Conservation (phyloP, 2,329 filamentous ascomycete species). For the Fusarium continuum region DNA sequence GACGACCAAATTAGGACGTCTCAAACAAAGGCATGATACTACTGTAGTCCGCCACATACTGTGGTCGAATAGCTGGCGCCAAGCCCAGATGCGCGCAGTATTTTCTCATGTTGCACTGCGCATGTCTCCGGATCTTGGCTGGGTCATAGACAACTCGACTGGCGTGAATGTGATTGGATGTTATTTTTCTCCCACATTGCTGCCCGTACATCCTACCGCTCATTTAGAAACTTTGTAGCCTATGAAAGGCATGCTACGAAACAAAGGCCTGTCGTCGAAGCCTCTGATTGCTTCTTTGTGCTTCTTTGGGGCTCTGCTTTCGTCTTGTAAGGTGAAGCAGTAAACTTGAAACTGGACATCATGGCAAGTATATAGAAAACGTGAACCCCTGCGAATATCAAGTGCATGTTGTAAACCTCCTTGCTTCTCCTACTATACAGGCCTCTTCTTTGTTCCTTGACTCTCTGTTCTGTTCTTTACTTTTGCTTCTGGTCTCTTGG, state of each 20-base stretch:
- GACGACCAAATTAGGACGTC: conserved; percentile 10
- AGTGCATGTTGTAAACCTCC: conserved; percentile 14
- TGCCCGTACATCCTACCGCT: conserved; percentile 8
- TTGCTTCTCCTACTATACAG: conserved; percentile 3
- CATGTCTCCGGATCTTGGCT: conserved; percentile 38
- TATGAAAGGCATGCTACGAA: conserved; percentile 12
- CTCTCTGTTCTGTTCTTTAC: conserved; percentile 8
- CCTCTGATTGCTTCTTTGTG: conserved; percentile 6
- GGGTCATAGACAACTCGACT: conserved; percentile 32
- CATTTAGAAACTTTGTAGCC: conserved; percentile 4
- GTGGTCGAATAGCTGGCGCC: conserved; percentile 31
- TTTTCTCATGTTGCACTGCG: conserved; percentile 37
- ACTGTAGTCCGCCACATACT: no score
- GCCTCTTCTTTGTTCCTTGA: conserved; percentile 14
- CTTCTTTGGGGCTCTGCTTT: conserved; percentile 29
- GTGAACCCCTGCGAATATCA: conserved; percentile 17
- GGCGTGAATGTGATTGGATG: conserved; percentile 30
- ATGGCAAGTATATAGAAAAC: conserved; percentile 36
- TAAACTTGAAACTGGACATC: conserved; percentile 5
- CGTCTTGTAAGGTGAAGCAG: conserved; percentile 2
- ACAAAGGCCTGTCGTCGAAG: conserved; percentile 23
- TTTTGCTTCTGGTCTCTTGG: conserved; percentile 14
- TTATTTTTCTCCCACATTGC: background rate
- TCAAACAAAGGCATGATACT: conserved; percentile 26
- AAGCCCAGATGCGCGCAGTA: conserved; percentile 22